Conservation (phyloP, 176 grass and related monocot genomes). For the Poa annua region DNA sequence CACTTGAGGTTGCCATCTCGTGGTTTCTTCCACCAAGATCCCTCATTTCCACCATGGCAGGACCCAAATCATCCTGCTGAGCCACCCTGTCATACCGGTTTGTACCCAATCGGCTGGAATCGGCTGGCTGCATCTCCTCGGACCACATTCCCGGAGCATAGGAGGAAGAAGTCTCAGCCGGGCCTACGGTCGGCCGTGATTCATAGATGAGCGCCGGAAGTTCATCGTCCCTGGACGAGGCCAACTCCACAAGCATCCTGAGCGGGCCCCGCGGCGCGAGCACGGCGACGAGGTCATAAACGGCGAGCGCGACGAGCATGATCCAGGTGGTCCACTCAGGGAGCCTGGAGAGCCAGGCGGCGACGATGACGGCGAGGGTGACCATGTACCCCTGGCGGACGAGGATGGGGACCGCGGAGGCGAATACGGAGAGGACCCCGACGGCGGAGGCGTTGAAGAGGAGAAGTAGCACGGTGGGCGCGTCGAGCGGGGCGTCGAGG, state of each 20-base stretch:
- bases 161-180: slow-evolving; percentile 45
- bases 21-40: slow-evolving; percentile 35
- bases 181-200: slow-evolving; percentile 60
- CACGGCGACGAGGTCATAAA: slow-evolving; percentile 89
- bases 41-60: slow-evolving; percentile 54
- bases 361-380: slow-evolving; percentile 82
- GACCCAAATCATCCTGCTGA: slow-evolving; percentile 37
- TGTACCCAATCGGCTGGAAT: not conserved
- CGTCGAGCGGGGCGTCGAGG: slow-evolving; percentile 69
- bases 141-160: slow-evolving; percentile 55
- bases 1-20: slow-evolving; percentile 24
- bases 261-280: slow-evolving; percentile 81
- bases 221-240: slow-evolving; percentile 90
- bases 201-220: slow-evolving; percentile 93
- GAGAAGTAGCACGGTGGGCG: slow-evolving; percentile 62
- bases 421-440: slow-evolving; percentile 85
- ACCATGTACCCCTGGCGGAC: slow-evolving; percentile 95
- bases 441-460: slow-evolving; percentile 78
- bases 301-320: slow-evolving; percentile 82
- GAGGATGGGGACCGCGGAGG: slow-evolving; percentile 71
- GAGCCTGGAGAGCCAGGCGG: slow-evolving; percentile 81
- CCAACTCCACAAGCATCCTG: slow-evolving; percentile 88
- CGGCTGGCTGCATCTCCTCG: slow-evolving; percentile 65
- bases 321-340: slow-evolving; percentile 98
- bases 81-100: slow-evolving; percentile 42